Evolutionary conservation across 2,329 filamentous ascomycete genomes (phyloP), one percentile per base, ranked within the genome.

Genomic region (Colletotrichum theobromicola): DNA sequence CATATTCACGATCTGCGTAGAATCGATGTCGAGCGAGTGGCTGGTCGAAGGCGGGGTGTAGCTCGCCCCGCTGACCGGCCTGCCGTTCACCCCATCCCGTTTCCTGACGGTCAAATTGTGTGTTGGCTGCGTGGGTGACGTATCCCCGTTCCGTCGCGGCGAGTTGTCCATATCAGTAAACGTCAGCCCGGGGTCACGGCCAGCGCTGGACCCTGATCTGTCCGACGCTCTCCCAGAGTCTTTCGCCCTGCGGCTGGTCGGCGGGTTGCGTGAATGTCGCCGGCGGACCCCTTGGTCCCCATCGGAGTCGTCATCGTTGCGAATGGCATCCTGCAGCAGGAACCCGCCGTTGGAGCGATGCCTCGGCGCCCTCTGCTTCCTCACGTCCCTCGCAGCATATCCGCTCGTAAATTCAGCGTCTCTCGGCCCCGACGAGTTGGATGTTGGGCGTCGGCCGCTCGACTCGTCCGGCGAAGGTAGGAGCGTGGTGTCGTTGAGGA

Each of bases 1-100:
- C 90, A 98, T 94, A 80, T 95, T 95, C 55, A 98, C 95, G 77
- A 98, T 97, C 83, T 98, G 94, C 5, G 93, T 91, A 9, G 96
- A 94, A 80, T 98, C 96, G 74, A 94, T 89, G 79, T 95, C 92
- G 24, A 94, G 81, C 7, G 83, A 78, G 24, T 67, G 16, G 81
- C 76, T 60, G 76, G 76, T 35, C 71, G 75, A 76, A 28, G 78
- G 78, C 46, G 62, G 75, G 42, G 4, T 76, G 70, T 53, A 75
- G 77, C 67, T 76, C 64, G 58, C 69, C 24, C 37, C 71, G 35
- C 60, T 65, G 68, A 75, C 53, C 61, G 77, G 57, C 77, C 79
- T 61, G 69, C 78, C 65, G 72, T 80, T 53, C 73, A 72, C 68
- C 72, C 77, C 62, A 37, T 75, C 72, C 15, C 75, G 72, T 60